These are phyloP conservation scores for Mycena leptocephala DNA, from an alignment of 768 basidiomycete genomes.

Conservation along the genomic window DNA sequence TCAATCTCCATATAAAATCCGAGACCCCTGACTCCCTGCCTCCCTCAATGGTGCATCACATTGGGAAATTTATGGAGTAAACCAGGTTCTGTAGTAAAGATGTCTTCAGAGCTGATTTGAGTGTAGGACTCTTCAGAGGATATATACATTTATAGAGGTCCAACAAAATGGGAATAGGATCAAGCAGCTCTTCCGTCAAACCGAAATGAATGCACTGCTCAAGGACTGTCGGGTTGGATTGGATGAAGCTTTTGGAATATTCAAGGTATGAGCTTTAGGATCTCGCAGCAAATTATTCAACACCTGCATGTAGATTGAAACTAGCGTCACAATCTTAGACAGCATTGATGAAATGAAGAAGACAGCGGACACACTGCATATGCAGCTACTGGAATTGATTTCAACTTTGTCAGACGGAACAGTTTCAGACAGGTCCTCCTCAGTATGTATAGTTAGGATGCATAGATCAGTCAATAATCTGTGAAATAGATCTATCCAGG, in stretches of 20 bases:
- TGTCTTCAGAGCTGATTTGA: neutral
- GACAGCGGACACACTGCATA: neutral
- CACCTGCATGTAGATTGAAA: neutral
- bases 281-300: too few species aligned
- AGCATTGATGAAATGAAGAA: too few species aligned
- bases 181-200: neutral
- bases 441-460: neutral
- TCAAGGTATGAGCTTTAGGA: neutral
- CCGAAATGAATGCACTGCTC: neutral
- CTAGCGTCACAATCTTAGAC: too few species aligned
- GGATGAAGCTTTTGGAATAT: neutral
- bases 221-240: neutral
- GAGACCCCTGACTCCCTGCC: neutral
- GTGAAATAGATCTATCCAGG: neutral
- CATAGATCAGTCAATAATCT: neutral
- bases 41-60: neutral
- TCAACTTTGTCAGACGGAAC: neutral
- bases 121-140: neutral
- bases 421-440: neutral
- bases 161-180: neutral
- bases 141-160: neutral
- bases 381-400: neutral
- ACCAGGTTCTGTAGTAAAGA: neutral
- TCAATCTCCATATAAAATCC: neutral
- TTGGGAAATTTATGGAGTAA: neutral